Percentiles rank a stretch among this genome's conserved stretches.
Conservation (phyloP, 2,329 filamentous ascomycete genomes). For the Alternaria tenuissima region DNA sequence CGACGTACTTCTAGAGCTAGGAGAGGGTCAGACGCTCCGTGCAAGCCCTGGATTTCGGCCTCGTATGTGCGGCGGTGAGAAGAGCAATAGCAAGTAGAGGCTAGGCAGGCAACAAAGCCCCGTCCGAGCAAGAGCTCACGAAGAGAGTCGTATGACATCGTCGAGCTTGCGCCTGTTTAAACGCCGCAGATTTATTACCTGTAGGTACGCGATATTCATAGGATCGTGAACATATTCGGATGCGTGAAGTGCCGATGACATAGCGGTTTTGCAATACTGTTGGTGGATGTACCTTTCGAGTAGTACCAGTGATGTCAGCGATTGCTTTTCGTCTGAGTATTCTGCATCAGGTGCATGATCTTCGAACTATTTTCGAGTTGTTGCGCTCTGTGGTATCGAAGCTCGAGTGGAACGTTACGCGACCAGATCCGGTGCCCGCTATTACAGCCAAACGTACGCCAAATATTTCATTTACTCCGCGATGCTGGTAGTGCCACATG, state of each 20-base stretch:
- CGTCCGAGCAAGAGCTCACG: background rate
- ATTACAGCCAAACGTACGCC: background rate
- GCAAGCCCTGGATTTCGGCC: background rate
- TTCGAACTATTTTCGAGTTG: constrained; percentile 19
- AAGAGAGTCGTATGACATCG: constrained; percentile 13
- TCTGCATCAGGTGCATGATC: constrained; percentile 5
- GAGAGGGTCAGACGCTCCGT: background rate
- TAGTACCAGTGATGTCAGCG: constrained; percentile 10
- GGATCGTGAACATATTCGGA: background rate
- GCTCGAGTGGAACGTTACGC: constrained; percentile 14
- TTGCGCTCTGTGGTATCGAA: constrained; percentile 6
- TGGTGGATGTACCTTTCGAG: background rate
- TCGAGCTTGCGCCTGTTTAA: background rate
- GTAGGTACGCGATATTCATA: background rate
- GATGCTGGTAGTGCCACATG: background rate
- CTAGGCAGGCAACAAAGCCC: constrained; percentile 3
- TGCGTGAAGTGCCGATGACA: background rate
- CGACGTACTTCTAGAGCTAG: background rate
- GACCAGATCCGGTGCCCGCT: background rate
- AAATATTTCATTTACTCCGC: background rate
- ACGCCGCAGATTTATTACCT: background rate
- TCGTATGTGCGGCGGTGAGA: background rate
- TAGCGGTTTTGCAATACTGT: background rate
- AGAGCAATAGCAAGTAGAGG: background rate
- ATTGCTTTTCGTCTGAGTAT: background rate